Evolutionary conservation across 1,139 yeast genomes (phyloP).

Genomic region (Casaregolazyma suthepensis): DNA sequence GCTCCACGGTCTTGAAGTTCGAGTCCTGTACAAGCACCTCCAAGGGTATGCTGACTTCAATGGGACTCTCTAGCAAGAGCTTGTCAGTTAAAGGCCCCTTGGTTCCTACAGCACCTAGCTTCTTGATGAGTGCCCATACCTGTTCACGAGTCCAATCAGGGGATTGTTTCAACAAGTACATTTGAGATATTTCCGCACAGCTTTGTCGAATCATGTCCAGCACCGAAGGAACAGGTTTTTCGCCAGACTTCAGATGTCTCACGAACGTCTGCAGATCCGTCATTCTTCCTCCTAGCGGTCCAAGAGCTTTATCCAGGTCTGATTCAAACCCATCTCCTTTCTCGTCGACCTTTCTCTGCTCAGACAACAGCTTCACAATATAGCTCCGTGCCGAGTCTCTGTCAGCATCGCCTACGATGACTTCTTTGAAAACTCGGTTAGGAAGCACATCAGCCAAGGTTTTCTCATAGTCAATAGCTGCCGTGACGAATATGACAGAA

Average conservation of each 20-base stretch:
- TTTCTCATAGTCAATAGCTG: slow-evolving; percentile 74
- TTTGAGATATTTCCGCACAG: slow-evolving; percentile 80
- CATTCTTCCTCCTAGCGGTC: slow-evolving; percentile 91
- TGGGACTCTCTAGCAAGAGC: background rate
- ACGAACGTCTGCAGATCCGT: slow-evolving; percentile 86
- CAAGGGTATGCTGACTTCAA: slow-evolving; percentile 12
- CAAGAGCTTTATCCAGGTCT: slow-evolving; percentile 49
- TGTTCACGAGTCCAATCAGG: slow-evolving; percentile 69
- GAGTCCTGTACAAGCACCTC: slow-evolving; percentile 35
- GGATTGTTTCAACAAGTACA: slow-evolving; percentile 51
- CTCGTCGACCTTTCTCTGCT: slow-evolving; percentile 23
- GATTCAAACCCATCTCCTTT: background rate
- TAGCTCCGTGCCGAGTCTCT: slow-evolving; percentile 62
- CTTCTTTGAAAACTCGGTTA: slow-evolving; percentile 73
- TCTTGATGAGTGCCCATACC: slow-evolving; percentile 78
- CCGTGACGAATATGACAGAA: slow-evolving; percentile 81
- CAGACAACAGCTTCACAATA: slow-evolving; percentile 52
- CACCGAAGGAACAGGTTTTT: slow-evolving; percentile 68
- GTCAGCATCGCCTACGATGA: slow-evolving; percentile 77
- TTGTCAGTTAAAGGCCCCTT: slow-evolving; percentile 4
- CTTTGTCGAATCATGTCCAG: slow-evolving; percentile 77
- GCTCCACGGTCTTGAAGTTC: slow-evolving; percentile 47
- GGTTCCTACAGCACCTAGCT: slow-evolving; percentile 38
- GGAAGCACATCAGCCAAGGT: slow-evolving; percentile 63
- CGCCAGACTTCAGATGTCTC: slow-evolving; percentile 84